phyloP scores from a whole-genome alignment of 331 rosid species.

The Prunus yedoensis region DNA sequence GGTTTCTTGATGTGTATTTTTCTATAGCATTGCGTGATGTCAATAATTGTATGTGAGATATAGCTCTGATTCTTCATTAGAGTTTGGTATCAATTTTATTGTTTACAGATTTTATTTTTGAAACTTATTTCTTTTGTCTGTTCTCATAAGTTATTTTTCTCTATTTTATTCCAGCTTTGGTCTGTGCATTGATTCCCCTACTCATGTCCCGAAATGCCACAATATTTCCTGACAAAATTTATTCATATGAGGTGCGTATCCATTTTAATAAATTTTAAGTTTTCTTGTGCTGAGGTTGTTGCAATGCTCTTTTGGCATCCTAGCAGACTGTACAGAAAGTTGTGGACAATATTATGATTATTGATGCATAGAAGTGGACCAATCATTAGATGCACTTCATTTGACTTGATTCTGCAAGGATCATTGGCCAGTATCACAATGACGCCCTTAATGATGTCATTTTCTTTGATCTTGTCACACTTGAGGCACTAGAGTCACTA shows the following conservation, averaged over 20 bases:
- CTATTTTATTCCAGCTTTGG: constrained; percentile 71
- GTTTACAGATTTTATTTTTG: background rate
- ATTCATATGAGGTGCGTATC: constrained; percentile 67
- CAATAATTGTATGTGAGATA: constrained; percentile 67
- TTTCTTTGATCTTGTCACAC: background rate
- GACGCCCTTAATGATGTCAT: background rate
- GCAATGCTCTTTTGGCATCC: background rate
- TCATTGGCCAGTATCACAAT: background rate
- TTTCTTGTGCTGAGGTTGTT: constrained; percentile 3
- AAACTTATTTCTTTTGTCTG: too few species aligned
- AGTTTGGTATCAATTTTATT: constrained; percentile 15
- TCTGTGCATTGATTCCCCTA: constrained; percentile 88
- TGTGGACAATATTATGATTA: background rate
- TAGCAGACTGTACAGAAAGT: background rate
- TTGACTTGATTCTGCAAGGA: background rate
- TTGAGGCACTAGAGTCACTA: background rate
- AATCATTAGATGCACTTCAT: background rate
- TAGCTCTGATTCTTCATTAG: constrained; percentile 15
- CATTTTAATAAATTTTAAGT: background rate
- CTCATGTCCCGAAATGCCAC: constrained; percentile 88
- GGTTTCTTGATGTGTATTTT: constrained; percentile 77
- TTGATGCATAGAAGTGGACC: background rate
- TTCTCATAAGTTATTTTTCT: constrained; percentile 16
- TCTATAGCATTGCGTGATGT: constrained; percentile 62
- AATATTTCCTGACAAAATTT: constrained; percentile 77